These are phyloP conservation scores for Neofusicoccum sp. DNA, from an alignment of 2,329 filamentous ascomycete genomes.

Conservation along the genomic window DNA sequence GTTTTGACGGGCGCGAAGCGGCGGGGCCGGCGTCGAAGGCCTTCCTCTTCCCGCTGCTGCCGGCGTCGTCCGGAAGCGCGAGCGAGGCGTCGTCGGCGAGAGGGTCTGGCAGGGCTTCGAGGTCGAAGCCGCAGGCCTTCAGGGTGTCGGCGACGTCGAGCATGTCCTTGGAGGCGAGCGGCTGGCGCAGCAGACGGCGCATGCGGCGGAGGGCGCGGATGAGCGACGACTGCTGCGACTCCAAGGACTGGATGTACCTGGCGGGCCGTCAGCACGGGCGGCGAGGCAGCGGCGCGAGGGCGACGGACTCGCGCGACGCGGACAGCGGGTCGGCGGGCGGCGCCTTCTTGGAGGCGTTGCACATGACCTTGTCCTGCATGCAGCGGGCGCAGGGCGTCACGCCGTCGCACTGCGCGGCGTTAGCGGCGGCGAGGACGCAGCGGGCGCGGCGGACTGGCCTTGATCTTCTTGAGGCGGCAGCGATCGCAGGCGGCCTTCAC, in stretches of 20 bases:
- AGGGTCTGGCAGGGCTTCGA: neutral
- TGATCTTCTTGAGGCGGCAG: neutral
- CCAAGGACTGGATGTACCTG: neutral
- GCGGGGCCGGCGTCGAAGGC: neutral
- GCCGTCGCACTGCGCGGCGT: slow-evolving; percentile 1
- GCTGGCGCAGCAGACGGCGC: neutral
- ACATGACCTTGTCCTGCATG: neutral
- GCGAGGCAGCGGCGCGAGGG: neutral
- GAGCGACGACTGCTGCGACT: neutral
- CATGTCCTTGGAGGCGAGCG: neutral
- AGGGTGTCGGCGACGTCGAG: neutral
- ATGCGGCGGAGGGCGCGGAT: neutral
- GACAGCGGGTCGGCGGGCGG: neutral
- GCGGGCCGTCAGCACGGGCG: neutral
- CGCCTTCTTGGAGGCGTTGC: neutral
- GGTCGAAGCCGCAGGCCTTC: neutral
- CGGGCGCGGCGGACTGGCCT: neutral
- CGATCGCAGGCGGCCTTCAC: slow-evolving; percentile 2
- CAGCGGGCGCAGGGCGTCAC: neutral
- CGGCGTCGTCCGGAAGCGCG: neutral
- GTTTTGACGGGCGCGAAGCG: neutral
- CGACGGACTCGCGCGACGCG: neutral
- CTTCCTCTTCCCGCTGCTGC: neutral
- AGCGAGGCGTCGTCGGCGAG: neutral
- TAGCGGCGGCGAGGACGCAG: neutral